Conservation (phyloP, 495 filamentous ascomycete species). For the Astrocystis sublimbata region DNA sequence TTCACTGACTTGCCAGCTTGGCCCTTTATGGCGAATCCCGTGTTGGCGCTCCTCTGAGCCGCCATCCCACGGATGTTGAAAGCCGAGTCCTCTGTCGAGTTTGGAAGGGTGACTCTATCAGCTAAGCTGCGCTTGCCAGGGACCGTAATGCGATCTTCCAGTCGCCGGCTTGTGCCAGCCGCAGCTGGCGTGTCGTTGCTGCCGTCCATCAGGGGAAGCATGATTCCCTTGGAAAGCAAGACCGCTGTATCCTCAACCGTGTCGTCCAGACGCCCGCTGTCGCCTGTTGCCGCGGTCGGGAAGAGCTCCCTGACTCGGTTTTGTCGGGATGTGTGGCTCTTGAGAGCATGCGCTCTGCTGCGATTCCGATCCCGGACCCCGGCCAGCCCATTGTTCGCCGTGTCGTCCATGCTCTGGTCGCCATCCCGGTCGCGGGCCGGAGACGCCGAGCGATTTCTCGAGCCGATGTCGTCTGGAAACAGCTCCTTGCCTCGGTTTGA, state of each 20-base stretch:
- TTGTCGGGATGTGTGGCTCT: constrained; percentile 40
- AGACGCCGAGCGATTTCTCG: constrained; percentile 66
- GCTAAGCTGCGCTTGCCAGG: constrained; percentile 24
- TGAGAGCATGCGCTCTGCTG: constrained; percentile 47
- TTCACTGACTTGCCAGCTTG: constrained; percentile 55
- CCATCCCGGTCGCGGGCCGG: constrained; percentile 66
- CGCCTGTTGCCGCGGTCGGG: constrained; percentile 51
- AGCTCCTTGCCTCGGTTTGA: constrained; percentile 52
- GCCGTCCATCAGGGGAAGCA: constrained; percentile 54
- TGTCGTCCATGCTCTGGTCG: constrained; percentile 49
- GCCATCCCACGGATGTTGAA: constrained; percentile 66
- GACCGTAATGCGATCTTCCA: constrained; percentile 45
- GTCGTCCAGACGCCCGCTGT: constrained; percentile 62
- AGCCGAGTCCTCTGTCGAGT: constrained; percentile 16
- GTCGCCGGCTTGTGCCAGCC: constrained; percentile 15
- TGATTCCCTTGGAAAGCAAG: constrained; percentile 55
- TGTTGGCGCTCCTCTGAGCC: constrained; percentile 45
- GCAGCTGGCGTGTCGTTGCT: constrained; percentile 29
- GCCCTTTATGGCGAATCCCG: constrained; percentile 69
- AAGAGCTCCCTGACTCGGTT: constrained; percentile 64
- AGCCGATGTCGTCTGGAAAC: constrained; percentile 45
- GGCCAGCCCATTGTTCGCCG: constrained; percentile 31
- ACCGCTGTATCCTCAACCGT: constrained; percentile 63
- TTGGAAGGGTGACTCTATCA: constrained; percentile 22
- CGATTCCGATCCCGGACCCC: constrained; percentile 39